A percentile compares a stretch with the other conserved stretches of the same genome.
phyloP scores from a whole-genome alignment of 768 basidiomycete species.

The Boletus reticuloceps region DNA sequence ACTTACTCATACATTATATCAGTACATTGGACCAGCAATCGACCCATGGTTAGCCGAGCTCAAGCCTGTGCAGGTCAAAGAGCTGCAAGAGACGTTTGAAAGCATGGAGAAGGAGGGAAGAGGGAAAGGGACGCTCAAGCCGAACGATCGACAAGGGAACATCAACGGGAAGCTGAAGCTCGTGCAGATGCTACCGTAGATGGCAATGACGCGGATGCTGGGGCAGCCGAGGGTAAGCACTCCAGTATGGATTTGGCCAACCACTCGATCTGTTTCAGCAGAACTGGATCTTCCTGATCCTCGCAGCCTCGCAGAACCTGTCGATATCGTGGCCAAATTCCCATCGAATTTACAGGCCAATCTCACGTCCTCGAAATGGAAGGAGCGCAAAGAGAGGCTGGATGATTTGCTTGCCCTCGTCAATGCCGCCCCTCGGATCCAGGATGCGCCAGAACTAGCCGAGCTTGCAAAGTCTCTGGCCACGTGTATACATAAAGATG shows the following conservation, averaged over 20 bases:
- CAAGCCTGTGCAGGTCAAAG: slow-evolving; percentile 96
- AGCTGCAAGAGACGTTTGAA: slow-evolving; percentile 89
- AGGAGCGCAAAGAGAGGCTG: slow-evolving; percentile 90
- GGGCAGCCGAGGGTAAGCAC: slow-evolving; percentile 49
- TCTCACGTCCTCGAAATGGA: slow-evolving; percentile 94
- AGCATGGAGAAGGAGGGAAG: slow-evolving; percentile 79
- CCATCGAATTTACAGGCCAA: slow-evolving; percentile 70
- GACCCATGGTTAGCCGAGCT: slow-evolving; percentile 84
- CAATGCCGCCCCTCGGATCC: slow-evolving; percentile 68
- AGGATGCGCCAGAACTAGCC: slow-evolving; percentile 73
- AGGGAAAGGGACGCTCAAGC: slow-evolving; percentile 82
- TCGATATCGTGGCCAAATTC: slow-evolving; percentile 74
- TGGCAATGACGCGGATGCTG: slow-evolving; percentile 40
- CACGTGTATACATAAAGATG: slow-evolving; percentile 78
- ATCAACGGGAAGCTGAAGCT: slow-evolving; percentile 67
- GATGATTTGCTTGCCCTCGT: slow-evolving; percentile 78
- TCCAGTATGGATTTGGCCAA: background rate
- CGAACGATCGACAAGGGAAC: slow-evolving; percentile 71
- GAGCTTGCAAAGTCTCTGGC: slow-evolving; percentile 79
- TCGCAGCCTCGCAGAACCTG: slow-evolving; percentile 73
- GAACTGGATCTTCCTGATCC: slow-evolving; percentile 68
- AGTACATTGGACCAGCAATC: slow-evolving; percentile 81
- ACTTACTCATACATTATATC: slow-evolving; percentile 76
- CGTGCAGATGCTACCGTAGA: slow-evolving; percentile 37
- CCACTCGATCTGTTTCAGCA: slow-evolving; percentile 22